These are phyloP conservation scores for Syncephalastrum contaminatum DNA, from an alignment of 371 early-diverging fungal species.

Conservation along the genomic window DNA sequence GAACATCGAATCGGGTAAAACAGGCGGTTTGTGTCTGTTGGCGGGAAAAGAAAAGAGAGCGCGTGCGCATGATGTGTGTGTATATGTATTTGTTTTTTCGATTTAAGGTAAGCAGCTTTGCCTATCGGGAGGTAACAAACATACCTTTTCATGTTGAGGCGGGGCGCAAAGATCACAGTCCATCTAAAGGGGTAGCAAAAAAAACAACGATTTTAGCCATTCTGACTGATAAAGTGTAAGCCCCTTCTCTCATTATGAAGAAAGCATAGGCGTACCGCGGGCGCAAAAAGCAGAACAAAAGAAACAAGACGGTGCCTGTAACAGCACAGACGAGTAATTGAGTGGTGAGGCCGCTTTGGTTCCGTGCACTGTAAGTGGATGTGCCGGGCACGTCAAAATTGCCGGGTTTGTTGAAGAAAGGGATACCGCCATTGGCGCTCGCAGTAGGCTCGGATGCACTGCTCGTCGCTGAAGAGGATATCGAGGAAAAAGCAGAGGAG, in stretches of 20 bases:
- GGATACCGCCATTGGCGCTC: not conserved
- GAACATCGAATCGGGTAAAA: slow-evolving; percentile 50
- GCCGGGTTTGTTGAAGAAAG: slow-evolving; percentile 1
- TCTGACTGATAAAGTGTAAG: no score
- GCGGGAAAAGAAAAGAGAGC: no score
- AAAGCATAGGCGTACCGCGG: slow-evolving; percentile 29
- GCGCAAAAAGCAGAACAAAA: slow-evolving; percentile 55
- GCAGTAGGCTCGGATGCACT: not conserved
- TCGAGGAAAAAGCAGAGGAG: slow-evolving; percentile 1
- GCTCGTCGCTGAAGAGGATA: not conserved
- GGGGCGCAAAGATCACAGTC: slow-evolving; percentile 56
- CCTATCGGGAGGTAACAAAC: not conserved
- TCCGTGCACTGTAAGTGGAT: slow-evolving; percentile 12
- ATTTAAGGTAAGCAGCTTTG: not conserved
- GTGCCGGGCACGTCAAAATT: slow-evolving; percentile 13
- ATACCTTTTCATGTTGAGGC: slow-evolving; percentile 56
- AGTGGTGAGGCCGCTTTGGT: slow-evolving; percentile 28
- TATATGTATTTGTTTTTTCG: not conserved
- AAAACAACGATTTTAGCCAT: no score
- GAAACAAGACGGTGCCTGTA: slow-evolving; percentile 42
- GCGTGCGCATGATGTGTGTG: no score
- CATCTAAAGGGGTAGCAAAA: slow-evolving; percentile 23
- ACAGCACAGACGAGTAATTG: slow-evolving; percentile 47
- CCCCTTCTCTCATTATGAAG: not conserved
- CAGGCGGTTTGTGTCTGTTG: slow-evolving; percentile 53